Evolutionary conservation across 164 flowering plant species (phyloP).

Genomic region (Tetrastigma voinierianum): DNA sequence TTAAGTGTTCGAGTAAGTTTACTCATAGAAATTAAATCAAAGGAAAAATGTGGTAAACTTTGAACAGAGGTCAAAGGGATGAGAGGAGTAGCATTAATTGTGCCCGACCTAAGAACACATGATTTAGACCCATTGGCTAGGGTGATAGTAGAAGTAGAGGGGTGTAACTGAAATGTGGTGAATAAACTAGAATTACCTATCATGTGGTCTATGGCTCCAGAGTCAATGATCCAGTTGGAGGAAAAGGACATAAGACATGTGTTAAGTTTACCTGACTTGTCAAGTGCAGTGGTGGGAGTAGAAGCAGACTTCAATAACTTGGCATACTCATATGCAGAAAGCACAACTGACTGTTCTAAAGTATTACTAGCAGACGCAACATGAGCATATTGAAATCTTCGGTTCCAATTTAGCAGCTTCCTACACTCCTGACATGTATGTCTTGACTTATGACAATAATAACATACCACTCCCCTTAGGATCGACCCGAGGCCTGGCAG

Average conservation of each 20-base stretch:
- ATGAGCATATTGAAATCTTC: no score
- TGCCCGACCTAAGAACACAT: neutral
- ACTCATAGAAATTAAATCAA: neutral
- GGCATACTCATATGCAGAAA: no score
- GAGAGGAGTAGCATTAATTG: neutral
- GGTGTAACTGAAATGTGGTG: neutral
- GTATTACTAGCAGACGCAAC: no score
- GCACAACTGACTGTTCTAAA: no score
- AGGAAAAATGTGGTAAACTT: neutral
- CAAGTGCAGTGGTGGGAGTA: neutral
- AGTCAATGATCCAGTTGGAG: neutral
- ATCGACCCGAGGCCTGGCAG: no score
- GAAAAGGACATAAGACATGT: neutral
- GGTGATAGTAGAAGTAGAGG: neutral
- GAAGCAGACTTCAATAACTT: neutral
- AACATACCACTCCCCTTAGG: no score
- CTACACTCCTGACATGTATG: no score
- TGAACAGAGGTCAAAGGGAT: neutral
- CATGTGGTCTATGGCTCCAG: neutral
- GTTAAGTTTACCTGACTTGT: neutral
- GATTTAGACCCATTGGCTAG: slow-evolving; percentile 4
- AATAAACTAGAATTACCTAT: neutral
- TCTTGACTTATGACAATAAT: no score
- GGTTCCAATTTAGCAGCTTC: no score
- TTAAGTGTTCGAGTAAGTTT: neutral